Evolutionary conservation across 192 early-diverging fungal genomes (phyloP), one percentile per base, ranked within the genome.

Genomic region (Backusella parvicylindrica): DNA sequence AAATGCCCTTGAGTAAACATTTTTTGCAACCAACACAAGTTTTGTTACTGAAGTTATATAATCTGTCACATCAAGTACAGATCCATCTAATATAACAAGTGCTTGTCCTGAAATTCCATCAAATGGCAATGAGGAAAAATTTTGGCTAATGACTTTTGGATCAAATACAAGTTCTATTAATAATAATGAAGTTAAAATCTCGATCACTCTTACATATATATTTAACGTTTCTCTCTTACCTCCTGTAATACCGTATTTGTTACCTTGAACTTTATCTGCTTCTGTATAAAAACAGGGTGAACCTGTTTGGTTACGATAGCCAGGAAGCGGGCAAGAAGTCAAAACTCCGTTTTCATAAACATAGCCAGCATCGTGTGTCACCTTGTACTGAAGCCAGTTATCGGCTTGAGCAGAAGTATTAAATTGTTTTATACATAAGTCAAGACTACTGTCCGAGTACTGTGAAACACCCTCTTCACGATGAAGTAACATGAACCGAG

Each of bases 61-160:
- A 21, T 72, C 65, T 0, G 83, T 84, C 7, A 84, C 75, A 72
- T 84, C 77, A 49, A 79, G 79, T n/a, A 84, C 83, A 16, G 65
- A 33, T 13, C 47, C 40, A 65, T 79, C 66, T 12, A 81, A 49
- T 18, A 71, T 71, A 8, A 81, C 72, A 66, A 65, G 70, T 3
- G 70, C 77, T 2, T 50, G 35, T n/a, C 68, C 67, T 7, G 71
- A 23, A 11, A 26, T 37, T n/a, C 40, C 56, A 1, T 50, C 43
- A 30, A 68, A 53, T 13, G 72, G 72, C n/a, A 81, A 37, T 41
- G 70, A 35, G n/a, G 68, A 73, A 16, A 64, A 73, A 30, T 73
- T 71, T 16, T 63, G 40, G 6, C 33, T 35, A 18, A 80, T 64
- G 15, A 70, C 35, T n/a, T 41, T 28, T 43, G 60, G 26, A 13